Evolutionary conservation across 208 protist genomes (phyloP).

Genomic region (Leishmania martiniquensis): DNA sequence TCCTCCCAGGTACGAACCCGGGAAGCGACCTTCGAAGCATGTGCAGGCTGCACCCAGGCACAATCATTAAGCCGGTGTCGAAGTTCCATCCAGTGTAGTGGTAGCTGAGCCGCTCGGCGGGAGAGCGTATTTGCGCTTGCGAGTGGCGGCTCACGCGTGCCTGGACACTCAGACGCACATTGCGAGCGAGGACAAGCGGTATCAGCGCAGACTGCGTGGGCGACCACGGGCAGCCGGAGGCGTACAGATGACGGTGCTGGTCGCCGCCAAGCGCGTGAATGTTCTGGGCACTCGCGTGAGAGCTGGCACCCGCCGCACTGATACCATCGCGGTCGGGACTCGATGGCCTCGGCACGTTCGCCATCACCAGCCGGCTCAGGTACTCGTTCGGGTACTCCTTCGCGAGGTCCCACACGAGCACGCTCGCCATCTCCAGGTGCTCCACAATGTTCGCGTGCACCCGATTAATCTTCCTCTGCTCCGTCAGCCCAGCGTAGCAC

Average conservation of each 20-base stretch:
- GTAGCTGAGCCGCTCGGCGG: slow-evolving; percentile 5
- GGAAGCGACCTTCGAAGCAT: slow-evolving; percentile 5
- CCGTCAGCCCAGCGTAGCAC: slow-evolving; percentile 9
- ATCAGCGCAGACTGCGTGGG: slow-evolving; percentile 9
- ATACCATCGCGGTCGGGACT: background rate
- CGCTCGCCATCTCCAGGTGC: background rate
- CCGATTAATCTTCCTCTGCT: slow-evolving; percentile 15
- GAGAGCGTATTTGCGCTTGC: slow-evolving; percentile 4
- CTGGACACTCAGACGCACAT: slow-evolving; percentile 1
- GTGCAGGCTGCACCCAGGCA: slow-evolving; percentile 3
- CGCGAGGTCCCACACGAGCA: background rate
- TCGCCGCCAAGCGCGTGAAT: background rate
- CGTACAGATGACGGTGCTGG: slow-evolving; percentile 9
- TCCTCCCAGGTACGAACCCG: slow-evolving; percentile 5
- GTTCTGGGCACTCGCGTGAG: background rate
- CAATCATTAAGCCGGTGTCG: background rate
- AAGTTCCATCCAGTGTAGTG: slow-evolving; percentile 3
- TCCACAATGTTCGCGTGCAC: slow-evolving; percentile 29
- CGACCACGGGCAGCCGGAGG: background rate
- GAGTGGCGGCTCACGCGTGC: background rate
- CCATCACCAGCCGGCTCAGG: slow-evolving; percentile 2
- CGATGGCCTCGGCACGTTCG: background rate
- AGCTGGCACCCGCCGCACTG: background rate
- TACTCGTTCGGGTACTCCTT: slow-evolving; percentile 15
- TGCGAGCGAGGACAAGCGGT: background rate